A percentile compares a stretch with the other conserved stretches of the same genome.
Conservation (phyloP, 1,139 yeast genomes). For the Ogataea hybrid region DNA sequence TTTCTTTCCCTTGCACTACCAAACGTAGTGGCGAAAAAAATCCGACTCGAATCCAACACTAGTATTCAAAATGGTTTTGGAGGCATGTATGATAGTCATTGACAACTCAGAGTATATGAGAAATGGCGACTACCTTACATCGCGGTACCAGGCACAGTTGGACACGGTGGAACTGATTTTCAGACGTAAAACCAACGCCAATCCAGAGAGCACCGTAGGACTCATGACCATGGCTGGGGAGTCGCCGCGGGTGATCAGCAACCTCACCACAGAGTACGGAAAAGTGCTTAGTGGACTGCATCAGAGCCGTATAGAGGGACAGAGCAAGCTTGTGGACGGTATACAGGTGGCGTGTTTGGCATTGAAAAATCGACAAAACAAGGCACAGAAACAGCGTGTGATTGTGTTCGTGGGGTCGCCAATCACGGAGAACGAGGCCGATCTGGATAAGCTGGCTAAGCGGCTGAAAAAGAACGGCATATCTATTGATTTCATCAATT, state of each 20-base stretch:
- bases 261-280: slow-evolving; percentile 86
- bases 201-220: slow-evolving; percentile 95
- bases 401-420: slow-evolving; percentile 92
- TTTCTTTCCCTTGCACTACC: slow-evolving; percentile 11
- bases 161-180: slow-evolving; percentile 91
- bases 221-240: slow-evolving; percentile 84
- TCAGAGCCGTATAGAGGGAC: slow-evolving; percentile 73
- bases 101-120: slow-evolving; percentile 97
- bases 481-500: slow-evolving; percentile 86
- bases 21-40: slow-evolving; percentile 17
- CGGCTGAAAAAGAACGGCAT: slow-evolving; percentile 91
- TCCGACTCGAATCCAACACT: not conserved
- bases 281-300: slow-evolving; percentile 86
- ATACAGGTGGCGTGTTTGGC: slow-evolving; percentile 98
- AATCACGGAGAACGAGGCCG: slow-evolving; percentile 64
- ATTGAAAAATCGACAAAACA: slow-evolving; percentile 92
- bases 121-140: slow-evolving; percentile 89
- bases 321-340: slow-evolving; percentile 71
- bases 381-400: slow-evolving; percentile 87
- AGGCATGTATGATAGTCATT: slow-evolving; percentile 92
- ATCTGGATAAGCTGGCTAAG: slow-evolving; percentile 82
- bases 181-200: slow-evolving; percentile 79
- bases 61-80: slow-evolving; percentile 66
- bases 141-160: slow-evolving; percentile 89
- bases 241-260: slow-evolving; percentile 81